A percentile compares a stretch with the other conserved stretches of the same genome.
Evolutionary conservation across 1,284 basidiomycete species (phyloP).

Genomic region (Tilletia setariae): DNA sequence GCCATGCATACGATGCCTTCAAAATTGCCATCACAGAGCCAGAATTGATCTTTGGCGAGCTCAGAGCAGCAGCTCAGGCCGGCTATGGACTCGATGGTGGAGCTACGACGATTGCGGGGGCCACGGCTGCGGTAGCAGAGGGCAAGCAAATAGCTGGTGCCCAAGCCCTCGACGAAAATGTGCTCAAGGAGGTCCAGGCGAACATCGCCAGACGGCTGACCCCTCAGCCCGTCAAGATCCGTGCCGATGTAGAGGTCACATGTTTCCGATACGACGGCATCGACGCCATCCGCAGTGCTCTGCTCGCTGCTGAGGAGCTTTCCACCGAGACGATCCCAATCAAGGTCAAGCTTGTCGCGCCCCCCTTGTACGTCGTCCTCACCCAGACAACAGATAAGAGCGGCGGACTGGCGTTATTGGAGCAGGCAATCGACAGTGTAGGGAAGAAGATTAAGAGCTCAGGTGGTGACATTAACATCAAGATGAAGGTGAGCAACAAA

Average conservation of each 20-base stretch:
- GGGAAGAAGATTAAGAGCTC: slow-evolving; percentile 75
- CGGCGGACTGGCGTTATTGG: slow-evolving; percentile 86
- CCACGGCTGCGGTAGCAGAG: not conserved
- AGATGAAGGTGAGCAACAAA: slow-evolving; percentile 90
- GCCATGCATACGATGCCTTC: slow-evolving; percentile 96
- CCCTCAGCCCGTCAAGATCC: slow-evolving; percentile 97
- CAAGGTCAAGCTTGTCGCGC: slow-evolving; percentile 94
- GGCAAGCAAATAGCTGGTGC: not conserved
- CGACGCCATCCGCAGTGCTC: slow-evolving; percentile 90
- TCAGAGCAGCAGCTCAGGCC: slow-evolving; percentile 2
- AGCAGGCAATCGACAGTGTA: slow-evolving; percentile 88
- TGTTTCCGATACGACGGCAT: slow-evolving; percentile 98
- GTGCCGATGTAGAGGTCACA: slow-evolving; percentile 94
- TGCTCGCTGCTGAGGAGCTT: slow-evolving; percentile 79
- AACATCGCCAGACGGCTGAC: slow-evolving; percentile 94
- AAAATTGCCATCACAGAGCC: slow-evolving; percentile 78
- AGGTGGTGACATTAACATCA: slow-evolving; percentile 76
- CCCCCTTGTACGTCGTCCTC: slow-evolving; percentile 90
- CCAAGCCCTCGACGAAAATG: slow-evolving; percentile 57
- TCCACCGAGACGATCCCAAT: slow-evolving; percentile 89
- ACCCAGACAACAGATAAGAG: slow-evolving; percentile 96
- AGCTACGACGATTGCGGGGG: not conserved
- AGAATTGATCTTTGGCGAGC: slow-evolving; percentile 7
- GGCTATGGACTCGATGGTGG: slow-evolving; percentile 6
- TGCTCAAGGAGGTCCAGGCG: slow-evolving; percentile 68